phyloP scores from a whole-genome alignment of 805 yeast genomes.

The Wickerhamiella azyma region DNA sequence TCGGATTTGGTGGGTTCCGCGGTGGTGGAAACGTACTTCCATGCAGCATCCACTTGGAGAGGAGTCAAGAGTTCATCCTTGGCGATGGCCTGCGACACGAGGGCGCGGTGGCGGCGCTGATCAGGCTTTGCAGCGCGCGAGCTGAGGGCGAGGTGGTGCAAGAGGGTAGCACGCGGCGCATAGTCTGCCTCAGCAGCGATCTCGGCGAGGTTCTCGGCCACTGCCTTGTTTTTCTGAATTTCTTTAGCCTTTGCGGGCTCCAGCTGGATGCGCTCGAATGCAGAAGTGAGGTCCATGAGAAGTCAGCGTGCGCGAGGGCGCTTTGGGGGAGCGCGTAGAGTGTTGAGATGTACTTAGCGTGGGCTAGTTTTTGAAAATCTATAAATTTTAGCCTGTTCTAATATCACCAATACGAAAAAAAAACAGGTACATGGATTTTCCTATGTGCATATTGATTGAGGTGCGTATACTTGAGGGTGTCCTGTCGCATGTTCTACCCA shows the following conservation, averaged over 20 bases:
- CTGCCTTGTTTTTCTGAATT: slow-evolving; percentile 73
- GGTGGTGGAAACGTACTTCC: slow-evolving; percentile 49
- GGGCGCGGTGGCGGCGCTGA: slow-evolving; percentile 34
- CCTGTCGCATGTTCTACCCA: no score
- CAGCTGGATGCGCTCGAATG: slow-evolving; percentile 17
- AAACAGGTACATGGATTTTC: no score
- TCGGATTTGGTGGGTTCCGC: slow-evolving; percentile 33
- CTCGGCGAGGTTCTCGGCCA: slow-evolving; percentile 51
- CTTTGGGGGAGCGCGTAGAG: no score
- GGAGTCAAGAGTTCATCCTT: slow-evolving; percentile 51
- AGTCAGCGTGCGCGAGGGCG: no score
- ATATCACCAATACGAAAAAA: no score
- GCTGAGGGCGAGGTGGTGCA: slow-evolving; percentile 67
- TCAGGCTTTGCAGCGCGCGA: slow-evolving; percentile 38
- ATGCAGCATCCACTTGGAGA: slow-evolving; percentile 64
- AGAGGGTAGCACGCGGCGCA: slow-evolving; percentile 47
- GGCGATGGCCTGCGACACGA: slow-evolving; percentile 47
- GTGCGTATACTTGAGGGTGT: no score
- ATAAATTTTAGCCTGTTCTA: no score
- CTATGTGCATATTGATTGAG: no score
- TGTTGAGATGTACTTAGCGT: no score
- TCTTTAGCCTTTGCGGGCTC: slow-evolving; percentile 47
- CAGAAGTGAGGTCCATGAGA: slow-evolving; percentile 13
- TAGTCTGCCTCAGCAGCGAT: slow-evolving; percentile 36
- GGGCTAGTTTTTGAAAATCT: no score